Percentiles rank a stretch among this genome's conserved stretches.
phyloP scores from a whole-genome alignment of 164 flowering plant genomes.

The Stephania japonica region DNA sequence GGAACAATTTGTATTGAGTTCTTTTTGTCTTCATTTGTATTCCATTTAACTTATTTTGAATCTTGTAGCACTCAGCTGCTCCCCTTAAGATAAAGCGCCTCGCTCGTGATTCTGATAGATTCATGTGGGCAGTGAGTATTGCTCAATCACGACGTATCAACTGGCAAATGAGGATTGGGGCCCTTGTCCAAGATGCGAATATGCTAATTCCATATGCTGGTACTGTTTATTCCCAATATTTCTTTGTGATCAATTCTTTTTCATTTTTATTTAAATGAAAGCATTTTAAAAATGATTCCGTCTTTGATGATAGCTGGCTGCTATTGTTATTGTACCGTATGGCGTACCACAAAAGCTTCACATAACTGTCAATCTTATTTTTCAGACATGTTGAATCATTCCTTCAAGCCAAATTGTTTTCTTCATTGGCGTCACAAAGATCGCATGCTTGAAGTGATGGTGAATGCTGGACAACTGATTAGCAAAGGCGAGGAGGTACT shows the following conservation, averaged over 20 bases:
- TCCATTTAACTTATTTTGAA: conserved; percentile 10
- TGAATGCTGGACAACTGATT: conserved; percentile 85
- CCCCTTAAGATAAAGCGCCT: conserved; percentile 91
- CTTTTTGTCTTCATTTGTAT: not conserved
- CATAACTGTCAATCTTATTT: conserved; percentile 8
- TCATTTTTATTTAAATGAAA: not conserved
- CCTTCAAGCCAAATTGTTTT: conserved; percentile 87
- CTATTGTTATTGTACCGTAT: not conserved
- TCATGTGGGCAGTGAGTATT: conserved; percentile 86
- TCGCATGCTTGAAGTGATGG: conserved; percentile 99
- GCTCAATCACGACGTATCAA: conserved; percentile 84
- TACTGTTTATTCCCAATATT: conserved; percentile 19
- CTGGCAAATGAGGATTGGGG: conserved; percentile 73
- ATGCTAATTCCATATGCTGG: conserved; percentile 98
- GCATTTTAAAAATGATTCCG: not conserved
- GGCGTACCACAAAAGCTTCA: not conserved
- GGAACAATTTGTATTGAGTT: conserved; percentile 5
- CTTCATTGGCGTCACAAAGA: conserved; percentile 97
- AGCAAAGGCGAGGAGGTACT: conserved; percentile 87
- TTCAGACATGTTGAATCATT: conserved; percentile 97
- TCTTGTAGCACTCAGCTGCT: conserved; percentile 61
- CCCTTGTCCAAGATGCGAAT: conserved; percentile 74
- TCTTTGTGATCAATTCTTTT: no score
- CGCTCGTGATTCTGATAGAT: conserved; percentile 85
- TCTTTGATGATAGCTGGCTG: not conserved